Conservation (phyloP, 2,329 filamentous ascomycete genomes). For the Bimuria novae-zelandiae region DNA sequence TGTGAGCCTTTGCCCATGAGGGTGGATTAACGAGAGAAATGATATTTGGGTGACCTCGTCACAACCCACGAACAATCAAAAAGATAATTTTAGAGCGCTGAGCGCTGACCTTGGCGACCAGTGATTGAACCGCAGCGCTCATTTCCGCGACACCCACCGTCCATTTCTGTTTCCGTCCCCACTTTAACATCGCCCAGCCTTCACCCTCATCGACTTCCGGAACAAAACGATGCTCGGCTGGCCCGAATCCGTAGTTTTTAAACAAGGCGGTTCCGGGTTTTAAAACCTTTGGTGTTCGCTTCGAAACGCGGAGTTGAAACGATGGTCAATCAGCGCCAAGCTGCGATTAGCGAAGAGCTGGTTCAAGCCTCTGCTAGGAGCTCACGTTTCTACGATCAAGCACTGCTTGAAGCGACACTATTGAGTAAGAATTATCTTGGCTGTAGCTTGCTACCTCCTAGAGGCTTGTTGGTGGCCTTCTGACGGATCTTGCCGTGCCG, state of each 20-base stretch:
- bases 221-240: background rate
- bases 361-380: no score
- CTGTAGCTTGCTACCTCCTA: conserved; percentile 12
- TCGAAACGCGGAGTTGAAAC: conserved; percentile 16
- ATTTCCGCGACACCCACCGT: no score
- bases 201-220: background rate
- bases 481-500: background rate
- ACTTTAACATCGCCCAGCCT: background rate
- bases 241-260: background rate
- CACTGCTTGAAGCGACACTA: background rate
- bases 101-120: no score
- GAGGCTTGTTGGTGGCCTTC: background rate
- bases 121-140: no score
- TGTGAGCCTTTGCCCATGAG: no score
- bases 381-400: conserved; percentile 8
- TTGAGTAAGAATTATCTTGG: conserved; percentile 8
- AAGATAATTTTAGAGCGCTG: no score
- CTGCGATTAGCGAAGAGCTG: conserved; percentile 7
- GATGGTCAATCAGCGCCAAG: conserved; percentile 11
- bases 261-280: background rate
- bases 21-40: no score
- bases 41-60: no score
- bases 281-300: background rate
- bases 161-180: no score
- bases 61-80: no score